These are phyloP conservation scores for Pisolithus sp. DNA, from an alignment of 768 basidiomycete species.

Conservation along the genomic window DNA sequence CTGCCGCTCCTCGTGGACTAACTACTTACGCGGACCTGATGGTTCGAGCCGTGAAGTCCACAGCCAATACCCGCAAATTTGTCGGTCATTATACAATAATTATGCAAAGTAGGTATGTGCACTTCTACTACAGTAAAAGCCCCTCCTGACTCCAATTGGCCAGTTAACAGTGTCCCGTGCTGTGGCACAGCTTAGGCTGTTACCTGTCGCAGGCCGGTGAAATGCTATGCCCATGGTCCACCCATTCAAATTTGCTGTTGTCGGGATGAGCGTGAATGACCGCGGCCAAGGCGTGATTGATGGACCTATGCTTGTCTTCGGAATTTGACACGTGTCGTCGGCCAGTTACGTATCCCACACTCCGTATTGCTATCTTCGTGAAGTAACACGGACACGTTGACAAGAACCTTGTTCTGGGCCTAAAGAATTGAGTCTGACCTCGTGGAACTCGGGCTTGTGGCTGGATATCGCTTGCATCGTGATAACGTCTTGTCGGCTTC, in stretches of 20 bases:
- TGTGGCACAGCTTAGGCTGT: neutral
- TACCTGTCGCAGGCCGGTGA: neutral
- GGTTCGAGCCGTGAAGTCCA: neutral
- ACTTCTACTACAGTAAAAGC: too few relatives aligned
- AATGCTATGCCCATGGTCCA: neutral
- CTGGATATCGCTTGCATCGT: constrained; percentile 16
- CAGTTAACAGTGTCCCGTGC: too few relatives aligned
- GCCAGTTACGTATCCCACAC: constrained; percentile 17
- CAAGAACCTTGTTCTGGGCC: constrained; percentile 17
- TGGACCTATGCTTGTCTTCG: constrained; percentile 16
- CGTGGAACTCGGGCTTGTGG: constrained; percentile 12
- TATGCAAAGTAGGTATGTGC: too few relatives aligned
- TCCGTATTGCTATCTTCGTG: constrained; percentile 1
- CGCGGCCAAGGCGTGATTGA: constrained; percentile 1
- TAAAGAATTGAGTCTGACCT: constrained; percentile 23
- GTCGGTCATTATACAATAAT: neutral
- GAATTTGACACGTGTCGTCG: constrained; percentile 19
- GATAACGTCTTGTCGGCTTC: constrained; percentile 14
- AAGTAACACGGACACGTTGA: constrained; percentile 13
- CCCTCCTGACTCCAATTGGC: too few relatives aligned
- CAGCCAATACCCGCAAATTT: neutral
- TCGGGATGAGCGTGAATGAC: too few relatives aligned
- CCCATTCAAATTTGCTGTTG: neutral
- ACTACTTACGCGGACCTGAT: neutral
- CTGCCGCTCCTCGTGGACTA: neutral